Base-by-base conservation (phyloP, 768 basidiomycete genomes). In the Termitomyces bulborhizus region DNA sequence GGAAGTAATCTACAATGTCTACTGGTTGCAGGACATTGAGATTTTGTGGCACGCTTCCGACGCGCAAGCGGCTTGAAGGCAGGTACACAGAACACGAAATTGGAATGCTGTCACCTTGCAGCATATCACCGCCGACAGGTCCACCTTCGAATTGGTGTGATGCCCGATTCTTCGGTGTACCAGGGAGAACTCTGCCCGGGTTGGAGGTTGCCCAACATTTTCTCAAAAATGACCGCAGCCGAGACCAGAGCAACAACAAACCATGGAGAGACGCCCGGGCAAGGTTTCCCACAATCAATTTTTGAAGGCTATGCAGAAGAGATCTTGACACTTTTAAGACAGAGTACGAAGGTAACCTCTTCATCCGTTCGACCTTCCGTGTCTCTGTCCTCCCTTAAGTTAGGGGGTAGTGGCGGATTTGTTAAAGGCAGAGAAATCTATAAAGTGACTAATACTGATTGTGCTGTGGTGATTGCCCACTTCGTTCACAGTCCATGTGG, bases 181-280 rank as follows among this genome's bases (percentile, higher is more conserved):
- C 18, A 36, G 8, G 15, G 15, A 21, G 41, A 29, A 8, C 8
- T 42, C 34, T 41, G 18, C 3, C 26, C n/a, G 15, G 16, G 11
- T 36, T 15, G 12, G 26, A 37, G 11, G 34, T 13, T 51, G 31
- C 2, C 42, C 49, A 54, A 6, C 27, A 8, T 34, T 18, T 37
- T 34, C 21, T 34, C 6, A 54, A 4, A 21, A 41, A 43, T 15
- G 32, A 34, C 29, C 46, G 18, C 16, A 60, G 32, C 18, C 39
- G 49, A 16, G 45, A 54, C 53, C 48, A 57, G 16, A 57, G 48
- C 40, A 54, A 41, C 24, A 46, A 26, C 32, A 57, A 18, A 41
- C 34, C 26, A 21, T 32, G 59, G 21, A 54, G 34, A 34, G 52
- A 51, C 12, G 47, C 34, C 24, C 49, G 41, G 41, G 40, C 51